Base-by-base conservation (phyloP, 441 rosid genomes). In the Adansonia gregorii region DNA sequence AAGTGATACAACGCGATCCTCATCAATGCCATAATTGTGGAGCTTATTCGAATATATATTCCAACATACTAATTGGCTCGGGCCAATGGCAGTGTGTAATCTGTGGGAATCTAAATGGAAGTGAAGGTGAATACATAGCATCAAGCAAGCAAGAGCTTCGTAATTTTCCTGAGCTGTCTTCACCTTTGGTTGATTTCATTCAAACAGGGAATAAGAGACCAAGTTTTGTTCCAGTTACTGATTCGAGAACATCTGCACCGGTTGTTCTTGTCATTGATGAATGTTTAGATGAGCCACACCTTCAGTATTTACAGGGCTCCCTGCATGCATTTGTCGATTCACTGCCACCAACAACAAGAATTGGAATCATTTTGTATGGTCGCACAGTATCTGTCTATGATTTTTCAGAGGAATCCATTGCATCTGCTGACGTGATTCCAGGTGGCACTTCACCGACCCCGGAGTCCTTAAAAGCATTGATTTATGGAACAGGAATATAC, bases 71-170 rank as follows among this genome's bases (percentile, higher is more conserved):
- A 80, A 85, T 94, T 79, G 92, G 98, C 70, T 94, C 98, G 24
- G 99, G 98, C 74, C 97, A 96, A 79, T 96, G 98, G 99, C 98
- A 94, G 79, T 96, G 98, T 67, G 88, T 94, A 56, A 86, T 96
- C 76, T 96, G 98, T 84, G 69, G 80, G 79, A 85, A 78, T 63
- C 72, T 96, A 84, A 92, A 94, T 84, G 93, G 86, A 61, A 96
- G 98, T 85, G 89, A 83, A 84, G 97, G 97, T 68, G 99, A 94
- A 84, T 96, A 96, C 74, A 82, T 91, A 55, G 94, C 96, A 83
- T 75, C 94, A 17, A 86, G 84, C 85, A 92, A 89, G 83, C 91
- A 92, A 74, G 97, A 94, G 74, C 90, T 94, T 66, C 80, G 80
- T 72, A 88, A 78, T 76, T 90, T 88, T 48, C 96, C 93, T 0